Evolutionary conservation across 2,329 filamentous ascomycete genomes (phyloP).

Genomic region (Scedosporium apiospermum): DNA sequence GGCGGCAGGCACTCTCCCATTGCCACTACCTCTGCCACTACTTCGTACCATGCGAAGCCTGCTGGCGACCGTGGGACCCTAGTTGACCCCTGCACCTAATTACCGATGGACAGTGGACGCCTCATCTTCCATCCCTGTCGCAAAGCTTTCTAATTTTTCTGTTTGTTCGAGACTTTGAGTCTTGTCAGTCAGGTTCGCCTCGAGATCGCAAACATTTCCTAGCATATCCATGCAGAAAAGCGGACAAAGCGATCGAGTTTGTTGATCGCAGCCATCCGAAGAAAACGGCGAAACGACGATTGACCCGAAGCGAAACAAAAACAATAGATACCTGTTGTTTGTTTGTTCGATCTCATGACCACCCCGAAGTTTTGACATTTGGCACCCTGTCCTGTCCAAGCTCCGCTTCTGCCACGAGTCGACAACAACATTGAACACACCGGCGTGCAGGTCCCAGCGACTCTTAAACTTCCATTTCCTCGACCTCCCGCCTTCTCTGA

Average conservation of each 20-base stretch:
- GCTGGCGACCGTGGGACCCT: background rate
- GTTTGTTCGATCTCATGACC: background rate
- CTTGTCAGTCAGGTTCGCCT: background rate
- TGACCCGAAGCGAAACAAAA: background rate
- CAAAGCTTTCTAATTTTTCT: background rate
- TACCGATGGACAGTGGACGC: background rate
- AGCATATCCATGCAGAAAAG: background rate
- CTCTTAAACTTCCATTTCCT: background rate
- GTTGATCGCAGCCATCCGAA: background rate
- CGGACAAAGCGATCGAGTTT: background rate
- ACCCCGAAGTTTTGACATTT: background rate
- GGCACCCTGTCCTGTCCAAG: background rate
- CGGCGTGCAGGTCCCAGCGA: background rate
- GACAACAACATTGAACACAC: background rate
- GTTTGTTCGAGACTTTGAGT: background rate
- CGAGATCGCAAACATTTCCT: background rate
- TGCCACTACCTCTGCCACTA: too few species aligned
- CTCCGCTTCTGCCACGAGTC: background rate
- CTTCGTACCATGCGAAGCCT: too few species aligned
- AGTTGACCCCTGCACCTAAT: background rate
- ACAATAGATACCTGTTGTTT: background rate
- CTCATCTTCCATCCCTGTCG: background rate
- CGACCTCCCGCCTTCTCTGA: background rate
- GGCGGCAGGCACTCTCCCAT: too few species aligned
- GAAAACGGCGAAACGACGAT: background rate